Base-by-base conservation (phyloP, 2,329 filamentous ascomycete genomes). In the Paramyrothecium sp. region DNA sequence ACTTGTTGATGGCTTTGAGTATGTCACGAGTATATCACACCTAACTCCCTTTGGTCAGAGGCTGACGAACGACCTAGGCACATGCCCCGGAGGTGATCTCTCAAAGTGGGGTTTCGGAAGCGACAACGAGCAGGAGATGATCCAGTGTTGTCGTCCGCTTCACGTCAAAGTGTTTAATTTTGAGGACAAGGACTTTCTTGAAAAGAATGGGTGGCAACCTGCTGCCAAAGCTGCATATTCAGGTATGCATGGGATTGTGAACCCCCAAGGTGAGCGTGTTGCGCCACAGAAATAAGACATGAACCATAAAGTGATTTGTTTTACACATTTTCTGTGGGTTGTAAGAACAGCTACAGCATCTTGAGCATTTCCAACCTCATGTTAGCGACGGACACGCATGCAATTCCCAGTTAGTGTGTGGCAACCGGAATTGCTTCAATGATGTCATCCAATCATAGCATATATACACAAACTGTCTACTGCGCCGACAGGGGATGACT, bases 101-200 rank as follows among this genome's bases (percentile, higher is more conserved):
- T 92, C 89, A 1, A 79, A 85, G n/a, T 94, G 90, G 90, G 90
- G 89, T 0, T 95, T 91, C 79, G 87, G 88, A 13, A 84, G 81
- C 48, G 83, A 82, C 51, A 88, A 84, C 71, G 84, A 85, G 61
- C 82, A 86, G 66, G 87, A 86, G 54, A 91, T 91, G 83, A 71
- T 82, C 63, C 84, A 84, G 58, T 89, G 86, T 60, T 92, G 89
- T 72, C 82, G 90, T 8, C 89, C 90, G 1, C 80, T 95, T 7
- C 86, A 86, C 51, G 88, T 94, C 0, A 85, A 92, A 63, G 86
- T 95, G 0, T 93, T 86, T 69, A 78, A 79, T 57, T 71, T 94
- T 16, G 72, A 77, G 26, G 83, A 89, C 63, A 70, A 74, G 52
- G 67, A 69, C 2, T 63, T 88, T 1, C 67, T 91, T 53, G 67